Evolutionary conservation across 2,329 filamentous ascomycete species (phyloP).

Genomic region (Aspergillus bombycis): DNA sequence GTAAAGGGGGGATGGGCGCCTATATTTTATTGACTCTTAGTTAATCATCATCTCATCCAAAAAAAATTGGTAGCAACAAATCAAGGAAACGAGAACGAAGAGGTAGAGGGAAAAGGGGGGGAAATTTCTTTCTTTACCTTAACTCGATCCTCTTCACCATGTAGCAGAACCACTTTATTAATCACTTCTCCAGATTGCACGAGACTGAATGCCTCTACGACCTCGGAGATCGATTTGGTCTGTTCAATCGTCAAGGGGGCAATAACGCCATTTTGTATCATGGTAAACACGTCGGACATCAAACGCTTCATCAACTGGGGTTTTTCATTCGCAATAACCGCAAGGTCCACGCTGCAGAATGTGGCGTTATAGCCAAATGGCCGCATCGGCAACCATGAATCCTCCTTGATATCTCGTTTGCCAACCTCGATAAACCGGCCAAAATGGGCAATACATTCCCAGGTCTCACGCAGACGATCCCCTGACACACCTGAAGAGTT

Average conservation of each 20-base stretch:
- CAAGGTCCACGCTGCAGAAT: not conserved
- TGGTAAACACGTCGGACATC: conserved; percentile 1
- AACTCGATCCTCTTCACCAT: not conserved
- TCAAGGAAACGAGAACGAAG: not conserved
- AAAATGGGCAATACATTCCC: conserved; percentile 30
- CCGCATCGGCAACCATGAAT: conserved; percentile 4
- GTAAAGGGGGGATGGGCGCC: not conserved
- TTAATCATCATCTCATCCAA: not conserved
- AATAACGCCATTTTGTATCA: not conserved
- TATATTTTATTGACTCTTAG: not conserved
- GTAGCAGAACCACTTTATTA: not conserved
- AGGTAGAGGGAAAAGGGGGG: not conserved
- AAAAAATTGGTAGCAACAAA: not conserved
- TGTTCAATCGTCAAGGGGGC: not conserved
- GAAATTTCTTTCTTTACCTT: not conserved
- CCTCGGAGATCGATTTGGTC: not conserved
- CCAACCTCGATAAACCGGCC: conserved; percentile 53
- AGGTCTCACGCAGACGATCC: conserved; percentile 16
- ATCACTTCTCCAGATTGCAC: not conserved
- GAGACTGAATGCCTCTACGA: not conserved
- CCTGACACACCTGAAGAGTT: conserved; percentile 17
- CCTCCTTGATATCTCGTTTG: conserved; percentile 41
- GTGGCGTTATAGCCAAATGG: conserved; percentile 1
- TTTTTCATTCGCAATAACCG: not conserved
- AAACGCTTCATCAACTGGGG: not conserved